Conservation (phyloP, 1,284 basidiomycete species). For the Irpex sp. region DNA sequence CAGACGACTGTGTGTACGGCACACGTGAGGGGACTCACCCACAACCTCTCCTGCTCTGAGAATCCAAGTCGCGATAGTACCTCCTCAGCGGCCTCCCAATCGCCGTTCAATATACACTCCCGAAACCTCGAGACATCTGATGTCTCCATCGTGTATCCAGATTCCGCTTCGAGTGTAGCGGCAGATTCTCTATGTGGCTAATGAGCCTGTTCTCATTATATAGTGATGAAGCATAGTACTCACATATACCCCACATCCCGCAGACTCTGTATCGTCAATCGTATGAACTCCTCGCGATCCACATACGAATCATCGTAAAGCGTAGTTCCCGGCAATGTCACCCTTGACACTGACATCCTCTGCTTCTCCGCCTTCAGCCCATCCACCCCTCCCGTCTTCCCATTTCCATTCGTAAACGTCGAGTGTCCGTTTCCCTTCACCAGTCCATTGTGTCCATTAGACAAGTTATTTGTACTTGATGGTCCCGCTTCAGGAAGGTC, state of each 20-base stretch:
- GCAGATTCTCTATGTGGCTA: conserved; percentile 72
- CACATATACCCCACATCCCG: conserved; percentile 92
- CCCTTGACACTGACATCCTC: conserved; percentile 45
- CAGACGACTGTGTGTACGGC: no score
- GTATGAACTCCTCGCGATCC: conserved; percentile 88
- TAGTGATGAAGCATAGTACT: conserved; percentile 35
- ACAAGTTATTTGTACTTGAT: conserved; percentile 42
- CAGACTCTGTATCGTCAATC: conserved; percentile 87
- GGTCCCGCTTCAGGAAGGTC: conserved; percentile 47
- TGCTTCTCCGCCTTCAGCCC: conserved; percentile 46
- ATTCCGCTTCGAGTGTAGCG: conserved; percentile 85
- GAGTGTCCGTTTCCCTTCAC: conserved; percentile 40
- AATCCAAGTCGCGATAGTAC: conserved; percentile 70
- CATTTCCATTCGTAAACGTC: conserved; percentile 25
- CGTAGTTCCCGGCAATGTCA: conserved; percentile 64
- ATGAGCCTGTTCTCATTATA: not conserved
- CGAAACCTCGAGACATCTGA: conserved; percentile 80
- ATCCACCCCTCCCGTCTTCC: conserved; percentile 25
- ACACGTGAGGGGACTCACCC: conserved; percentile 40
- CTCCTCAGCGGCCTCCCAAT: conserved; percentile 81
- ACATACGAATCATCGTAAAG: conserved; percentile 75
- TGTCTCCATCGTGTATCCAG: conserved; percentile 86
- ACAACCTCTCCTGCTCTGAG: conserved; percentile 58
- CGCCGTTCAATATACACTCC: conserved; percentile 76
- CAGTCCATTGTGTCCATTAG: conserved; percentile 40